Percentiles rank a stretch among this genome's conserved stretches.
Conservation (phyloP, 768 basidiomycete genomes). For the Boletus coccyginus region DNA sequence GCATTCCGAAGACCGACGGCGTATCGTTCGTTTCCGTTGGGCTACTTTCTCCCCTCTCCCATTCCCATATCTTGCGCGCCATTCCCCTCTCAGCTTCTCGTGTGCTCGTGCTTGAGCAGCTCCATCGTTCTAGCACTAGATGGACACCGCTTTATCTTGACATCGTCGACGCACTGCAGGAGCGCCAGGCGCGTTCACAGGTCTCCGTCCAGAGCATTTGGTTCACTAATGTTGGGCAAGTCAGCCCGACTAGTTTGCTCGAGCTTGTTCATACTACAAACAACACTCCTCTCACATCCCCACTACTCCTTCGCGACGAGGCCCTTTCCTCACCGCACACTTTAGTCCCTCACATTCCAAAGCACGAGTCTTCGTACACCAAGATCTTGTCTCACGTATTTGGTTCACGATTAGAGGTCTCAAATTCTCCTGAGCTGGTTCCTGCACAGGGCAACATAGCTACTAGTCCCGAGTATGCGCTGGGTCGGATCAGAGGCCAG, state of each 20-base stretch:
- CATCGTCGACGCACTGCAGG: slow-evolving; percentile 68
- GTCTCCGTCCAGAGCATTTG: slow-evolving; percentile 61
- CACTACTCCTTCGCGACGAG: slow-evolving; percentile 48
- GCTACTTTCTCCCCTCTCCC: slow-evolving; percentile 66
- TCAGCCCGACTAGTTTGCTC: slow-evolving; percentile 44
- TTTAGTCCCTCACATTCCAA: slow-evolving; percentile 67
- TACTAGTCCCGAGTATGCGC: slow-evolving; percentile 92
- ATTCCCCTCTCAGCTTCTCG: slow-evolving; percentile 63
- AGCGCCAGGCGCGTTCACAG: slow-evolving; percentile 44
- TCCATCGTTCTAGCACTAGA: slow-evolving; percentile 71
- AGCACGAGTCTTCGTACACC: slow-evolving; percentile 89
- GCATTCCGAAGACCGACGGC: slow-evolving; percentile 48
- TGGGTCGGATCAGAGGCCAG: slow-evolving; percentile 86
- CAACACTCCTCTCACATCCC: slow-evolving; percentile 36
- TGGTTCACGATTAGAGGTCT: slow-evolving; percentile 71
- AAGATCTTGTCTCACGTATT: slow-evolving; percentile 84
- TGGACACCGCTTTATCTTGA: slow-evolving; percentile 90
- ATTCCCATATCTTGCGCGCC: slow-evolving; percentile 50
- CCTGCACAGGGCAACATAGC: slow-evolving; percentile 67
- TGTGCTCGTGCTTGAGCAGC: slow-evolving; percentile 81
- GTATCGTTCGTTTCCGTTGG: slow-evolving; percentile 63
- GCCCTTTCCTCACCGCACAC: slow-evolving; percentile 24
- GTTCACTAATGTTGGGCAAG: slow-evolving; percentile 48
- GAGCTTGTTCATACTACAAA: slow-evolving; percentile 48
- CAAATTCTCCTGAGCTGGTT: slow-evolving; percentile 79